These are phyloP conservation scores for Curvularia sp. DNA, from an alignment of 2,329 filamentous ascomycete species.

Conservation along the genomic window DNA sequence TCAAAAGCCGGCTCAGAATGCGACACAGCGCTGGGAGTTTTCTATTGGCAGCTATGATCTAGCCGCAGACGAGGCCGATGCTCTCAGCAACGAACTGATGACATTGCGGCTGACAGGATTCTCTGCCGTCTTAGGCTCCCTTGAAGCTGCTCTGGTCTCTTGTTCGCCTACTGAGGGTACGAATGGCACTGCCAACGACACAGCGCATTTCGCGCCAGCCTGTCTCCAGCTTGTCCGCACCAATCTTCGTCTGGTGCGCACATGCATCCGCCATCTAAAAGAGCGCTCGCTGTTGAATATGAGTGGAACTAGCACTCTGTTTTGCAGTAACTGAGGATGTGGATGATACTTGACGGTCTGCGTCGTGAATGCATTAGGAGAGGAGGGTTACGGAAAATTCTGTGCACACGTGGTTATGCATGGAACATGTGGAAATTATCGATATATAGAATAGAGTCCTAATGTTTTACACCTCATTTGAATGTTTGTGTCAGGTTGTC, in stretches of 20 bases:
- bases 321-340: not conserved
- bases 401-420: not conserved
- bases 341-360: not conserved
- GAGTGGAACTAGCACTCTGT: slow-evolving; percentile 3
- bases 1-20: not conserved
- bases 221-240: slow-evolving; percentile 16
- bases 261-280: slow-evolving; percentile 16
- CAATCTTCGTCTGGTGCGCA: slow-evolving; percentile 17
- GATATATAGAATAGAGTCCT: not conserved
- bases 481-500: not conserved
- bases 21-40: slow-evolving; percentile 13
- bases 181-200: slow-evolving; percentile 1
- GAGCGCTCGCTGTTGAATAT: slow-evolving; percentile 13
- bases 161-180: slow-evolving; percentile 5
- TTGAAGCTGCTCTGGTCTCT: slow-evolving; percentile 16
- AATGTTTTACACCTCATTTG: not conserved
- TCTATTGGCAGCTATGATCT: slow-evolving; percentile 19
- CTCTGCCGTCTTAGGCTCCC: slow-evolving; percentile 16
- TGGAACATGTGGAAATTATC: not conserved
- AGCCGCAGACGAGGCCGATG: slow-evolving; percentile 19
- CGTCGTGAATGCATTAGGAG: too few species aligned
- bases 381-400: not conserved
- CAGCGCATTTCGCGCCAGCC: slow-evolving; percentile 9
- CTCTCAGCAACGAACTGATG: slow-evolving; percentile 21
- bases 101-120: slow-evolving; percentile 17